Evolutionary conservation across 2,329 filamentous ascomycete species (phyloP), one percentile per base, ranked within the genome.

Genomic region (Metarhizium album): DNA sequence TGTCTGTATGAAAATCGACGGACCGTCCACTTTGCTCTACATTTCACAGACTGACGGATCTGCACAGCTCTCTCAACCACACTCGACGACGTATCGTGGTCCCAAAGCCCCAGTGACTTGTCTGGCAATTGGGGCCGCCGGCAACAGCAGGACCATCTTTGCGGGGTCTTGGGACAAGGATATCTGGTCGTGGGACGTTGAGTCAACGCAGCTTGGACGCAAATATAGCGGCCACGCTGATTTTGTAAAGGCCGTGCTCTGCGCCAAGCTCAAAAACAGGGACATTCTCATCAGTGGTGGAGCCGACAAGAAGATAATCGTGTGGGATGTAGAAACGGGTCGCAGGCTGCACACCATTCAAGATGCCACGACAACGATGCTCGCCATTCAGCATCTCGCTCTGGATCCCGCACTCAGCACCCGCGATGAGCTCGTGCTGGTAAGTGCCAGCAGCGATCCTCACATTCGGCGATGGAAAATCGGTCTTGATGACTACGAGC

Each of bases 101-200:
- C 87, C 90, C 18, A 78, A 77, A 45, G 85, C 88, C 3, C 93
- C 93, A 1, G 74, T 95, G 9, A 91, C 88, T 9, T 87, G 85
- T 57, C 68, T 95, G 27, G 81, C 86, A 16, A 73, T 88, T 35
- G 83, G 79, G 43, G 77, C 81, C 14, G 65, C 72, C 3, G 70
- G 70, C 24, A 74, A 73, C 53, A 68, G 66, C 53, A 68, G 66
- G 47, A 85, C 76, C 1, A 63, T 96, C 11, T 96, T 89, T 66
- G 89, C 89, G 23, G 91, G 90, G 33, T 93, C 84, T 53, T 98
- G 93, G 93, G 91, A 98, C 70, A 95, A 95, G 70, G 78, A 81
- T 20, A 78, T 97, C 52, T 95, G 90, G 83, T 86, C 85, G 31
- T 96, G 89, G 86, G 76, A 87, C 59, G 70, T 84, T 31, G 70